Evolutionary conservation across 202 grass and related monocot species (phyloP), one percentile per base, ranked within the genome.

Genomic region (Musa balbisiana): DNA sequence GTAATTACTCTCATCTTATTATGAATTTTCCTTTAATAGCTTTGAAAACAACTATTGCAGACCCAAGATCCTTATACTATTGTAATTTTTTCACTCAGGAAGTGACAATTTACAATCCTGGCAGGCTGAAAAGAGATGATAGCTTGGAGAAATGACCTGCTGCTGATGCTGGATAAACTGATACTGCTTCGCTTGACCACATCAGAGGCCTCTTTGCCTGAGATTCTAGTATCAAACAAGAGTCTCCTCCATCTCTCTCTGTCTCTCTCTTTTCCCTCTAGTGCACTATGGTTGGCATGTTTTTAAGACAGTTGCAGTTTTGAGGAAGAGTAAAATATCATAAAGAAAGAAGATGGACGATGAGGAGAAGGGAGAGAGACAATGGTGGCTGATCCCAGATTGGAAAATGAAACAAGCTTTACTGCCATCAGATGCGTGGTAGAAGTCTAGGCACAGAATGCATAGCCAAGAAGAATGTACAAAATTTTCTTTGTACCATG

Each of bases 1-100:
- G 93, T 93, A 97, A 85, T 52, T 65, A 8, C 17, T 4, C 21
- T 5, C 22, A 10, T 11, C 65, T 10, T 77, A 22, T 24, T 11
- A 10, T 26, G 2, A 26, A 26, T 66, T 26, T 11, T 16, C 0
- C 11, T 27, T 0, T 73, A 43, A 1, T 20, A 17, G 0, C 27
- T 3, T 23, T n/a, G n/a, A 52, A 51, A 65, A 3, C 49, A 74
- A 9, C 3, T 5, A 56, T 1, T 2, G 3, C 1, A 33, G 20
- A 16, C 8, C 33, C 16, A 15, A 17, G 10, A 43, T 14, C 19
- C 14, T 74, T 6, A 74, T 58, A 27, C 16, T 56, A 55, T 58
- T 55, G 16, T 58, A 54, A 51, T 77, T 52, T 43, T 2, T 77
- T 64, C 13, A 8, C 60, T 59, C 75, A 77, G 75, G 75, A 77